These are phyloP conservation scores for Plasmodium inui DNA, from an alignment of 169 alveolate genomes.

Conservation along the genomic window DNA sequence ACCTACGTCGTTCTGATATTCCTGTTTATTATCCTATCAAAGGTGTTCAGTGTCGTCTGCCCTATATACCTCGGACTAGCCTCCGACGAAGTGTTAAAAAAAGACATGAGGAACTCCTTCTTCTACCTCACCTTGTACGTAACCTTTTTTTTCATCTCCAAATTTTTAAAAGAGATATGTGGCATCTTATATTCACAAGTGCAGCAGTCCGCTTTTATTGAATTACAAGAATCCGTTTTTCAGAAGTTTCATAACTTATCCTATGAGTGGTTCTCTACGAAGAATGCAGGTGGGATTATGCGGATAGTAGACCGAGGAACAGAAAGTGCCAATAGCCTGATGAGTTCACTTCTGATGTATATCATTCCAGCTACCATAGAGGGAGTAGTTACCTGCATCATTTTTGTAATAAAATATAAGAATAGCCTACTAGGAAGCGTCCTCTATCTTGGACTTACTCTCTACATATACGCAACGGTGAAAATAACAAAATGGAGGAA, in stretches of 20 bases:
- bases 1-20: conserved; percentile 36
- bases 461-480: conserved; percentile 75
- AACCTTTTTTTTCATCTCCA: conserved; percentile 24
- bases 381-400: conserved; percentile 57
- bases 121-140: conserved; percentile 27
- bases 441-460: conserved; percentile 39
- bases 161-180: conserved; percentile 57
- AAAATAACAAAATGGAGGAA: conserved; percentile 81
- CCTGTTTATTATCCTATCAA: conserved; percentile 62
- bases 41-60: conserved; percentile 62
- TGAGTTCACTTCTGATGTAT: conserved; percentile 59
- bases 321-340: conserved; percentile 56
- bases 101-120: conserved; percentile 1
- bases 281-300: conserved; percentile 71
- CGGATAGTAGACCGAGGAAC: conserved; percentile 71
- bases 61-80: conserved; percentile 76
- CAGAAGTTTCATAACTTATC: conserved; percentile 58
- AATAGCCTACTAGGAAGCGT: conserved; percentile 43
- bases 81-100: conserved; percentile 64
- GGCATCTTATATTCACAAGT: conserved; percentile 64
- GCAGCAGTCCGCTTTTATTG: conserved; percentile 68
- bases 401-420: conserved; percentile 60
- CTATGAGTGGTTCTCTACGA: conserved; percentile 68
- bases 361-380: conserved; percentile 68
- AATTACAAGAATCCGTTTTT: conserved; percentile 51